phyloP scores from a whole-genome alignment of 441 rosid species.

The Gossypium davidsonii region DNA sequence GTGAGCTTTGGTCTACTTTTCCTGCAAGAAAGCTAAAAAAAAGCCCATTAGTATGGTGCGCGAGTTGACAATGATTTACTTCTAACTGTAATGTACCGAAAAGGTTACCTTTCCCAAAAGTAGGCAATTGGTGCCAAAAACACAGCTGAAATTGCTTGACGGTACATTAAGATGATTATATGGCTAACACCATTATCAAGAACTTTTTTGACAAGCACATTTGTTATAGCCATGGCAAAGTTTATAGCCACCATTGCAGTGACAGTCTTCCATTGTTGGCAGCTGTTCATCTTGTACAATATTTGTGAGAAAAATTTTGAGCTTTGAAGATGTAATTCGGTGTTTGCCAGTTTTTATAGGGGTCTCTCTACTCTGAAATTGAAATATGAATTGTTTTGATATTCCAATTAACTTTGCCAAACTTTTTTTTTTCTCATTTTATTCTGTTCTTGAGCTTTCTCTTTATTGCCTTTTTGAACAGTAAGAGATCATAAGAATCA shows the following conservation, averaged over 20 bases:
- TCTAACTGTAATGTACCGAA: neutral
- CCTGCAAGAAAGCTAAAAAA: slow-evolving; percentile 24
- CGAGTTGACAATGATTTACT: no score
- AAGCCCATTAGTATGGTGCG: neutral
- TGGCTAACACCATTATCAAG: slow-evolving; percentile 47
- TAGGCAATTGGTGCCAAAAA: slow-evolving; percentile 53
- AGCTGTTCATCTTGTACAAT: slow-evolving; percentile 16
- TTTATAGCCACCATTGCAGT: slow-evolving; percentile 24
- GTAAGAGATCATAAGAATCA: slow-evolving; percentile 7
- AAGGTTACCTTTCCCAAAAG: slow-evolving; percentile 50
- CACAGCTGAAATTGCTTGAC: slow-evolving; percentile 35
- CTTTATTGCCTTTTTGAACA: neutral
- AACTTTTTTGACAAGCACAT: slow-evolving; percentile 41
- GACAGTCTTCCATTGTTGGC: slow-evolving; percentile 38
- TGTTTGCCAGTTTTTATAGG: neutral
- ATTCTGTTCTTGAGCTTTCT: neutral
- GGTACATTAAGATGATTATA: slow-evolving; percentile 46
- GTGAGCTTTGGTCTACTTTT: slow-evolving; percentile 44
- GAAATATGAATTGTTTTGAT: slow-evolving; percentile 18
- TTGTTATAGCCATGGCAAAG: slow-evolving; percentile 32
- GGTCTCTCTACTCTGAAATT: neutral
- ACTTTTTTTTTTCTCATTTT: neutral
- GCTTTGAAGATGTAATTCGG: neutral
- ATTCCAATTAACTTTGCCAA: slow-evolving; percentile 12
- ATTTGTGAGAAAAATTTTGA: neutral